phyloP scores from a whole-genome alignment of 495 filamentous ascomycete species.

The Aspergillus wentii region DNA sequence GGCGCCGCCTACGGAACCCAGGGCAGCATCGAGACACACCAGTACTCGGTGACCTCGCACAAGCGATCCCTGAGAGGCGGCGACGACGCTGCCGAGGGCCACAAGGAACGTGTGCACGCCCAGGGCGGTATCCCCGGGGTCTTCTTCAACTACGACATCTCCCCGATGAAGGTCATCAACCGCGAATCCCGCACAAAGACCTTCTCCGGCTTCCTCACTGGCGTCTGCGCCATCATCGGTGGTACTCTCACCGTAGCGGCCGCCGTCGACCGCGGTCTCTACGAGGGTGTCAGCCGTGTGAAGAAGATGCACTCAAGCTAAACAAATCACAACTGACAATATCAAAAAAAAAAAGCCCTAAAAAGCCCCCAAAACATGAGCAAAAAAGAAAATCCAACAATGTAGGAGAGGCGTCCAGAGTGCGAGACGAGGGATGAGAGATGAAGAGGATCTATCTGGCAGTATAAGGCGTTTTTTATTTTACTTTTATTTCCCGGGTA shows the following conservation, averaged over 20 bases:
- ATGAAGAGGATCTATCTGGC: no score
- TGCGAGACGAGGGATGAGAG: no score
- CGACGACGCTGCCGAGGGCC: slow-evolving; percentile 74
- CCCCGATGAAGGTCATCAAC: slow-evolving; percentile 99
- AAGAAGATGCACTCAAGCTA: slow-evolving; percentile 73
- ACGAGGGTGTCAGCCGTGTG: slow-evolving; percentile 77
- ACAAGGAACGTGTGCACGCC: slow-evolving; percentile 85
- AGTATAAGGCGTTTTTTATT: slow-evolving; percentile 9
- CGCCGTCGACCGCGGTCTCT: slow-evolving; percentile 84
- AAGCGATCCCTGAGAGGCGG: slow-evolving; percentile 81
- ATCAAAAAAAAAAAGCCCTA: slow-evolving; percentile 1
- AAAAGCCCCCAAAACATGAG: background rate
- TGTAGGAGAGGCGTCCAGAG: no score
- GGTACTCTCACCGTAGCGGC: slow-evolving; percentile 95
- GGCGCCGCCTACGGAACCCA: slow-evolving; percentile 50
- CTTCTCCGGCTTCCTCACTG: slow-evolving; percentile 85
- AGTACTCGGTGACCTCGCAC: slow-evolving; percentile 95
- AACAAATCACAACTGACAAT: slow-evolving; percentile 1
- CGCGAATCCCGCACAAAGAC: slow-evolving; percentile 82
- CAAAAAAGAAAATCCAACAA: slow-evolving; percentile 1
- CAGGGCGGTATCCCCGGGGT: slow-evolving; percentile 91
- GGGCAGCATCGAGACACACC: slow-evolving; percentile 92
- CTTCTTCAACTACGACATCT: slow-evolving; percentile 99
- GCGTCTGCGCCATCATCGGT: slow-evolving; percentile 90
- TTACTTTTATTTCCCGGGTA: slow-evolving; percentile 1